These are phyloP conservation scores for Staphylotrichum longicolle DNA, from an alignment of 495 filamentous ascomycete species.

Conservation along the genomic window DNA sequence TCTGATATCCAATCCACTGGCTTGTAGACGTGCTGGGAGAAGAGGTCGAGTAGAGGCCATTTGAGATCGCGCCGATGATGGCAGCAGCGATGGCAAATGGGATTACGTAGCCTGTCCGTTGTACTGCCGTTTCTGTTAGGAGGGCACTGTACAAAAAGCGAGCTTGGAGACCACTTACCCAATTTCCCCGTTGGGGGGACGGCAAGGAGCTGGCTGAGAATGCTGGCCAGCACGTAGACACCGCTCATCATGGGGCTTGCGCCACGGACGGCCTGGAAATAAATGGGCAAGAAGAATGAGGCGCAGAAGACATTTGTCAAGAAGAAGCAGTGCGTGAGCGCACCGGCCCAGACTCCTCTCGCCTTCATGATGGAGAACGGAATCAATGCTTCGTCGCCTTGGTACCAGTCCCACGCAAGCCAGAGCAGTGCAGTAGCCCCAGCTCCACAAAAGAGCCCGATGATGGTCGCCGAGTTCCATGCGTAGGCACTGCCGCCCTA, in stretches of 20 bases:
- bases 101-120: slow-evolving; percentile 55
- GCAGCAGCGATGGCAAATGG: slow-evolving; percentile 54
- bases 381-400: slow-evolving; percentile 64
- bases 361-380: slow-evolving; percentile 65
- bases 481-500: slow-evolving; percentile 69
- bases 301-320: slow-evolving; percentile 57
- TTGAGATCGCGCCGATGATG: slow-evolving; percentile 54
- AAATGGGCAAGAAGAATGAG: slow-evolving; percentile 64
- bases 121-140: slow-evolving; percentile 32
- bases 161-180: slow-evolving; percentile 28
- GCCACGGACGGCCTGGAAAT: slow-evolving; percentile 66
- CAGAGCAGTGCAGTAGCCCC: slow-evolving; percentile 60
- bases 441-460: slow-evolving; percentile 63
- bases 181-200: slow-evolving; percentile 56
- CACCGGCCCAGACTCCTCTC: slow-evolving; percentile 55
- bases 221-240: slow-evolving; percentile 50
- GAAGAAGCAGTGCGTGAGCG: slow-evolving; percentile 50
- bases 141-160: slow-evolving; percentile 19
- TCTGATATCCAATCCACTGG: slow-evolving; percentile 63
- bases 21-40: slow-evolving; percentile 39
- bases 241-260: slow-evolving; percentile 51
- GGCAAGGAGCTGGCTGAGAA: slow-evolving; percentile 38
- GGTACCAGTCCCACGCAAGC: slow-evolving; percentile 55
- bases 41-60: slow-evolving; percentile 61
- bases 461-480: slow-evolving; percentile 62